A percentile compares a stretch with the other conserved stretches of the same genome.
Evolutionary conservation across 352 stramenopile species (phyloP).

Genomic region (Pythium phragmiticola): DNA sequence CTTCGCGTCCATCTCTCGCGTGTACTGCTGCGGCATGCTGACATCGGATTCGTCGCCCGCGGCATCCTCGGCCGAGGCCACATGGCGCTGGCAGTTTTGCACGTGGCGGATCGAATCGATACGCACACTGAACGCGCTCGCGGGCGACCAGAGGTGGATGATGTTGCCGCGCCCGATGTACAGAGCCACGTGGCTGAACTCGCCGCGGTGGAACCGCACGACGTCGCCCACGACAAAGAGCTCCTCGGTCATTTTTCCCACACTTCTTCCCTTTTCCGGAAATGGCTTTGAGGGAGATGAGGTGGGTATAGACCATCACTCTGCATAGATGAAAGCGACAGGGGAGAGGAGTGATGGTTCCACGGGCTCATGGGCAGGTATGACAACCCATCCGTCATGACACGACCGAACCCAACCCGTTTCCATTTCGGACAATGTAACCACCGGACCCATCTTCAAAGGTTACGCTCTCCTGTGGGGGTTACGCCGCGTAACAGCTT

Average conservation of each 20-base stretch:
- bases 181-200: constrained; percentile 64
- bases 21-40: constrained; percentile 38
- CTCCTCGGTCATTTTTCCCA: constrained; percentile 3
- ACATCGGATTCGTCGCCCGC: constrained; percentile 7
- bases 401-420: constrained; percentile 2
- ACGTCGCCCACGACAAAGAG: constrained; percentile 41
- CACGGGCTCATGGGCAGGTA: neutral
- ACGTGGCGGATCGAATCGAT: constrained; percentile 60
- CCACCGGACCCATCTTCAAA: too few species aligned
- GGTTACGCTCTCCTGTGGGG: too few species aligned
- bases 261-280: constrained; percentile 1
- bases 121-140: constrained; percentile 50
- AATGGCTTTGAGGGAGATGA: neutral
- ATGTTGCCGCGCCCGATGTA: constrained; percentile 47
- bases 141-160: constrained; percentile 65
- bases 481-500: neutral
- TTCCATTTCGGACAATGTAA: neutral
- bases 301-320: constrained; percentile 1
- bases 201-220: constrained; percentile 59
- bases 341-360: constrained; percentile 6
- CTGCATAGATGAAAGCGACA: neutral
- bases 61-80: constrained; percentile 3
- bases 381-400: too few species aligned
- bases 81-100: constrained; percentile 19
- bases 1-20: constrained; percentile 43